phyloP scores from a whole-genome alignment of 2,329 filamentous ascomycete genomes.

The Graphiopsis chlorocephala region DNA sequence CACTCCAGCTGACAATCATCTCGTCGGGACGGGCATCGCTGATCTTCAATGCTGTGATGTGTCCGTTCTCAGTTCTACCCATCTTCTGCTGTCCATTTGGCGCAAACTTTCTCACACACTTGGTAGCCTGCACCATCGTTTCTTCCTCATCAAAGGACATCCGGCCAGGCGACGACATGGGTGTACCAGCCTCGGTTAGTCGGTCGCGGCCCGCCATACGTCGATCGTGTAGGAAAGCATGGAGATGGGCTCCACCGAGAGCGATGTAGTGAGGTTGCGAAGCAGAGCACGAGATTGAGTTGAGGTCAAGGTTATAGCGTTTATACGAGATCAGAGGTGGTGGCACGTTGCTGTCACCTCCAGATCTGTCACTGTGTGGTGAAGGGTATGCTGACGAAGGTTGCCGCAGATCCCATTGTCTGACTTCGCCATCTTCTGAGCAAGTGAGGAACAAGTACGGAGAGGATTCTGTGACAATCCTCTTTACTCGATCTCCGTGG shows the following conservation, averaged over 20 bases:
- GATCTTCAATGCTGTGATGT: conserved; percentile 70
- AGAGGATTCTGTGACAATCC: conserved; percentile 67
- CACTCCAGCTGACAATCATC: conserved; percentile 66
- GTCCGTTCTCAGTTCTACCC: conserved; percentile 55
- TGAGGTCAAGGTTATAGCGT: conserved; percentile 60
- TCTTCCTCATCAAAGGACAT: conserved; percentile 51
- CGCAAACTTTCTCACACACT: conserved; percentile 65
- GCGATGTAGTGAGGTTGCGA: conserved; percentile 69
- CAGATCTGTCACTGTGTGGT: conserved; percentile 42
- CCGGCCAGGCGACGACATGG: conserved; percentile 41
- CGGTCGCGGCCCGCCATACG: conserved; percentile 64
- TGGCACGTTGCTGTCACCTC: conserved; percentile 53
- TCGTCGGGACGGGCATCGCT: conserved; percentile 67
- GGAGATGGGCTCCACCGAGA: conserved; percentile 64
- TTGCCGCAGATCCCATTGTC: conserved; percentile 66
- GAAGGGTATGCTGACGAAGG: conserved; percentile 63
- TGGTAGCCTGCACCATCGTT: conserved; percentile 57
- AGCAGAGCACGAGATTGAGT: conserved; percentile 66
- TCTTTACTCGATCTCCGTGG: conserved; percentile 64
- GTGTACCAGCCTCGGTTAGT: conserved; percentile 52
- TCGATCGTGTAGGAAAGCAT: conserved; percentile 67
- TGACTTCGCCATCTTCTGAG: conserved; percentile 67
- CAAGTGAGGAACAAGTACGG: conserved; percentile 68
- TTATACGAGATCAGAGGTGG: conserved; percentile 67
- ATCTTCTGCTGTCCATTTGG: conserved; percentile 57